Evolutionary conservation across 345 rosid genomes (phyloP).

Genomic region (Passiflora organensis): DNA sequence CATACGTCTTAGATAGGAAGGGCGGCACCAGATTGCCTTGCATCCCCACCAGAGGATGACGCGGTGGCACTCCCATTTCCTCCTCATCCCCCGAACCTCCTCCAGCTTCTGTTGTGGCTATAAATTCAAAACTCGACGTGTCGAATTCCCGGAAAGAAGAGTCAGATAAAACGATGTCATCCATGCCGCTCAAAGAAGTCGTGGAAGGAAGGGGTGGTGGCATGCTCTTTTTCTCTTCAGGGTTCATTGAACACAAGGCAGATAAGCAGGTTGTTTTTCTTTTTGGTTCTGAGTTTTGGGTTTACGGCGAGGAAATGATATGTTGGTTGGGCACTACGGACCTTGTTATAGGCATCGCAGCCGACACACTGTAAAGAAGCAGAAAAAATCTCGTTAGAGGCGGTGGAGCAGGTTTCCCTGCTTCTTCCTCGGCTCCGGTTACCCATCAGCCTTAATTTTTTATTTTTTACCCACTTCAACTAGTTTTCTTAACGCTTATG

Average conservation of each 20-base stretch:
- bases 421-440: neutral
- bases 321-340: too few relatives aligned
- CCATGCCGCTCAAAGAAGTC: neutral
- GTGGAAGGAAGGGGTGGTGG: constrained; percentile 28
- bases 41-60: constrained; percentile 48
- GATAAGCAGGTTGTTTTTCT: neutral
- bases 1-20: constrained; percentile 23
- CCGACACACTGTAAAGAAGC: constrained; percentile 44
- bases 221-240: constrained; percentile 22
- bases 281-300: neutral
- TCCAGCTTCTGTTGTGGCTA: constrained; percentile 11
- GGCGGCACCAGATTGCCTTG: constrained; percentile 55
- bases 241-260: constrained; percentile 3
- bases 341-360: constrained; percentile 25
- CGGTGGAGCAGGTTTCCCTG: constrained; percentile 38
- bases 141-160: constrained; percentile 20
- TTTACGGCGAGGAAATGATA: too few relatives aligned
- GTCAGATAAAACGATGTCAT: constrained; percentile 3
- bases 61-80: constrained; percentile 37
- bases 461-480: neutral
- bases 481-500: too few relatives aligned
- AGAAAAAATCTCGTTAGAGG: constrained; percentile 34
- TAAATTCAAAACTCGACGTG: constrained; percentile 3
- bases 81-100: constrained; percentile 1
- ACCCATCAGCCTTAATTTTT: constrained; percentile 3